Evolutionary conservation across 2,329 filamentous ascomycete species (phyloP).

Genomic region (Fusarium pininemorale): DNA sequence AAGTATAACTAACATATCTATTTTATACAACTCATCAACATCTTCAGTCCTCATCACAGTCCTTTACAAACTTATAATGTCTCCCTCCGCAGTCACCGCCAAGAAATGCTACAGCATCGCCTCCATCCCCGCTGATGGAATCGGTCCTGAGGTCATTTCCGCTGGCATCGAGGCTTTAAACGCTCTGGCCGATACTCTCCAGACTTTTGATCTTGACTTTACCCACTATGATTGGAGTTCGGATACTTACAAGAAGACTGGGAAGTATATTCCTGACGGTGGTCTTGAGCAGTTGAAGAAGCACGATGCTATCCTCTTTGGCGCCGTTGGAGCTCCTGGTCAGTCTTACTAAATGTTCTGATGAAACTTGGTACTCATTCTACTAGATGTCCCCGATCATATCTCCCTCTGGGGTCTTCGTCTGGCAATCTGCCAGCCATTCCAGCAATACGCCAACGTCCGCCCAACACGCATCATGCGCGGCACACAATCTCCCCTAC

Average conservation of each 20-base stretch:
- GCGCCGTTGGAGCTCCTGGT: conserved; percentile 68
- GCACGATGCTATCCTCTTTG: conserved; percentile 70
- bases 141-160: conserved; percentile 70
- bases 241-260: conserved; percentile 71
- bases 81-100: conserved; percentile 30
- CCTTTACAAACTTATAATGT: conserved; percentile 25
- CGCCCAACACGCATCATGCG: conserved; percentile 69
- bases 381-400: conserved; percentile 67
- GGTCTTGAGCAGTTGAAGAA: conserved; percentile 47
- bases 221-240: conserved; percentile 73
- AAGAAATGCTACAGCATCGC: conserved; percentile 61
- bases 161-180: conserved; percentile 69
- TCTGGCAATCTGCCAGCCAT: conserved; percentile 69
- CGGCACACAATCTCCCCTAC: conserved; percentile 66
- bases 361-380: background rate
- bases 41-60: background rate
- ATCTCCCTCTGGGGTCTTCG: conserved; percentile 73
- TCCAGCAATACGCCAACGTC: conserved; percentile 74
- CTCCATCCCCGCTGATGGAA: conserved; percentile 71
- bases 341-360: conserved; percentile 56
- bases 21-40: background rate
- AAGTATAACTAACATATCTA: background rate
- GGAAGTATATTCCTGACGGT: conserved; percentile 59
- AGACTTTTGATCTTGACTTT: conserved; percentile 70
- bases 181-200: conserved; percentile 59